phyloP scores from a whole-genome alignment of 2,329 filamentous ascomycete genomes.

The Rhexocercosporidium sp. region DNA sequence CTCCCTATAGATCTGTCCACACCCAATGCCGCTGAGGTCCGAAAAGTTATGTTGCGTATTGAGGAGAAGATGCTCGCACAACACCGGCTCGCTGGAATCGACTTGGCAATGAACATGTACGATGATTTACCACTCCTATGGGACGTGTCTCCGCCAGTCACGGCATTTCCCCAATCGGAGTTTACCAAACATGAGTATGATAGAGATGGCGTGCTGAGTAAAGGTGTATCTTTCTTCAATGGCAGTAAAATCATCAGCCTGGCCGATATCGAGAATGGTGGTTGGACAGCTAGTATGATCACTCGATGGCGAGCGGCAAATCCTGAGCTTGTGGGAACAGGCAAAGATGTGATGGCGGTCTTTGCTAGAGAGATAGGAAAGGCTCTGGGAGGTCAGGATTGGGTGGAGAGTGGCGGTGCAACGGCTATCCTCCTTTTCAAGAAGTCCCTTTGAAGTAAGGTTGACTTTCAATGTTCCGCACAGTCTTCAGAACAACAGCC shows the following conservation, averaged over 20 bases:
- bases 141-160: slow-evolving; percentile 40
- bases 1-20: slow-evolving; percentile 41
- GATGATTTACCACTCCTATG: slow-evolving; percentile 51
- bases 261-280: slow-evolving; percentile 33
- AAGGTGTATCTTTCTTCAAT: slow-evolving; percentile 40
- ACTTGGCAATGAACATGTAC: slow-evolving; percentile 47
- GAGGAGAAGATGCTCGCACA: slow-evolving; percentile 45
- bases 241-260: slow-evolving; percentile 23
- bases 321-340: slow-evolving; percentile 44
- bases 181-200: slow-evolving; percentile 47
- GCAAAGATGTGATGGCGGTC: slow-evolving; percentile 43
- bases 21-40: slow-evolving; percentile 46
- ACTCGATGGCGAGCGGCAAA: slow-evolving; percentile 48
- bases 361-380: slow-evolving; percentile 27
- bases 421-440: slow-evolving; percentile 32
- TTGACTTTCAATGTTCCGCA: background rate
- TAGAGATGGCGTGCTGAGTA: slow-evolving; percentile 38
- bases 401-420: slow-evolving; percentile 22
- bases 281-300: slow-evolving; percentile 46
- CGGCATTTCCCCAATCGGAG: slow-evolving; percentile 41
- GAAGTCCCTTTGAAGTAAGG: slow-evolving; percentile 20
- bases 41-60: slow-evolving; percentile 45
- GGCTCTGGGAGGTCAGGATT: slow-evolving; percentile 25
- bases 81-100: slow-evolving; percentile 47
- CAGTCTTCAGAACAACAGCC: background rate